phyloP scores from a whole-genome alignment of 225 moss, liverwort and hornwort genomes.

The Lunularia cruciata region DNA sequence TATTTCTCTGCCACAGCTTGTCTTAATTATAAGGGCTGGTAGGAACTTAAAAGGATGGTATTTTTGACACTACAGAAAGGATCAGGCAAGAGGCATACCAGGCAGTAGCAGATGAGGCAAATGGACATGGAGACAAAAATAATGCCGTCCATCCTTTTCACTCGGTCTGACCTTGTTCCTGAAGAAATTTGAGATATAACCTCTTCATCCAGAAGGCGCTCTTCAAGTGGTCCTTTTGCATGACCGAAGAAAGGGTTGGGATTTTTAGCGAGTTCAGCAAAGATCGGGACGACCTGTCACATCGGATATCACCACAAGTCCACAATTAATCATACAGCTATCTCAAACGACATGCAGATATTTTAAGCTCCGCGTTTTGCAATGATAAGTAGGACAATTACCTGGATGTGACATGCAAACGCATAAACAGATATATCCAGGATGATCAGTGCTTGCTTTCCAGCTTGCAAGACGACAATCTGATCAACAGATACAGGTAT shows the following conservation, averaged over 20 bases:
- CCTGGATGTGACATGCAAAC: slow-evolving; percentile 92
- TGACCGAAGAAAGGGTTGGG: slow-evolving; percentile 58
- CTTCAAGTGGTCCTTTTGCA: slow-evolving; percentile 36
- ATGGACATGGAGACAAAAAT: slow-evolving; percentile 67
- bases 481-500: slow-evolving; percentile 31
- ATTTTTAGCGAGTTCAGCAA: slow-evolving; percentile 74
- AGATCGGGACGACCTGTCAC: slow-evolving; percentile 79
- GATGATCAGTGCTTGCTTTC: slow-evolving; percentile 59
- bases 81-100: slow-evolving; percentile 64
- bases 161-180: slow-evolving; percentile 42
- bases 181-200: slow-evolving; percentile 31
- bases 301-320: slow-evolving; percentile 23
- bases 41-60: too few species aligned
- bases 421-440: slow-evolving; percentile 83
- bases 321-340: too few species aligned
- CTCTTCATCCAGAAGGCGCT: slow-evolving; percentile 56
- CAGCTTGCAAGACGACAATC: slow-evolving; percentile 58
- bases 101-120: slow-evolving; percentile 68
- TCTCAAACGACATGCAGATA: background rate
- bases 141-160: slow-evolving; percentile 72
- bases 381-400: slow-evolving; percentile 9
- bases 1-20: too few species aligned
- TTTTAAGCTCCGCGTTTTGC: background rate
- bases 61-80: too few species aligned
- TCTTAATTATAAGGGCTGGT: too few species aligned